Conservation (phyloP, 1,284 basidiomycete species). For the Tilletiopsis washingtonensis region DNA sequence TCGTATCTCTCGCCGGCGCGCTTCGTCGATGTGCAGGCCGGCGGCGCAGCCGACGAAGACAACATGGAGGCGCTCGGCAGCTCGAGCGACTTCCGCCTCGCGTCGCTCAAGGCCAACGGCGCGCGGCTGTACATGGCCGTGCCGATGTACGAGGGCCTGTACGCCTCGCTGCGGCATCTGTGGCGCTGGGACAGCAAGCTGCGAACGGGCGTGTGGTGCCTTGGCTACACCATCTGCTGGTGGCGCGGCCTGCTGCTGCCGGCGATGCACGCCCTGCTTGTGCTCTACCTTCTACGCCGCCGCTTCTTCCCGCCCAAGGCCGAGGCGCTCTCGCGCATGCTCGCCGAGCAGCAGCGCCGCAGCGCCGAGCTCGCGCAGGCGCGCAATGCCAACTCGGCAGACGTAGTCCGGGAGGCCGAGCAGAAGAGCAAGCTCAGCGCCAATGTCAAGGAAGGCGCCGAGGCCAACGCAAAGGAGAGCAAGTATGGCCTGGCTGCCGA, state of each 20-base stretch:
- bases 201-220: constrained; percentile 8
- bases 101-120: constrained; percentile 1
- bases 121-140: constrained; percentile 10
- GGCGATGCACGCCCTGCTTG: constrained; percentile 4
- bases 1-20: not conserved
- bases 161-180: constrained; percentile 8
- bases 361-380: not conserved
- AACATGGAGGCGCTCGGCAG: not conserved
- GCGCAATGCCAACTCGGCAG: constrained; percentile 1
- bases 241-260: constrained; percentile 13
- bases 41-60: not conserved
- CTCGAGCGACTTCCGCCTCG: constrained; percentile 1
- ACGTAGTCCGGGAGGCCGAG: constrained; percentile 1
- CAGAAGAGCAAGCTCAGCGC: constrained; percentile 1
- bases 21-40: not conserved
- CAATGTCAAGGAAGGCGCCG: too few relatives aligned
- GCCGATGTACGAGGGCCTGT: constrained; percentile 14
- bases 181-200: constrained; percentile 17
- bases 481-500: constrained; percentile 7
- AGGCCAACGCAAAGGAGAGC: constrained; percentile 7
- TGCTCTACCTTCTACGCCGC: constrained; percentile 13
- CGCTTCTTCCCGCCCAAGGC: constrained; percentile 6
- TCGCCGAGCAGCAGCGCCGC: constrained; percentile 5
- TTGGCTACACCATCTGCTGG: constrained; percentile 17
- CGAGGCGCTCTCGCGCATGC: constrained; percentile 2